These are phyloP conservation scores for Amaranthus hypochondriacus DNA, from an alignment of 148 eudicot species.

Conservation along the genomic window DNA sequence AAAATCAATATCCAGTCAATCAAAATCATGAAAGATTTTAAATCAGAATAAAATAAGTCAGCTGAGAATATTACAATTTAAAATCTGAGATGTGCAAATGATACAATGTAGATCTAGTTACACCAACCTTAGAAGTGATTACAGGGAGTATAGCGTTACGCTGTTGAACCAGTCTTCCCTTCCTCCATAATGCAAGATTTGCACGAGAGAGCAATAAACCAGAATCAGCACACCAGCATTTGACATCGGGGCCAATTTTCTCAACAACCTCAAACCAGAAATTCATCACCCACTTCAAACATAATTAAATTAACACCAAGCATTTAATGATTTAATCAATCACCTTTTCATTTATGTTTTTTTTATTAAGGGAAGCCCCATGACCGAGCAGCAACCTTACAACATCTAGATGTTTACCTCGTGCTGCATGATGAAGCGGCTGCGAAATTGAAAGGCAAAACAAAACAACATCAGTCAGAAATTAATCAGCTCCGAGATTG, in stretches of 20 bases:
- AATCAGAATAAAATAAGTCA: slow-evolving; percentile 2
- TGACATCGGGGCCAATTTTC: slow-evolving; percentile 62
- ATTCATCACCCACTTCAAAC: slow-evolving; percentile 59
- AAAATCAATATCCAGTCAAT: slow-evolving; percentile 40
- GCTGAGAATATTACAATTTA: too few species aligned
- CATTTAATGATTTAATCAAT: not conserved
- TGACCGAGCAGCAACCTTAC: slow-evolving; percentile 56
- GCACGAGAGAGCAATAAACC: slow-evolving; percentile 75
- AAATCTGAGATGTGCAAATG: not conserved
- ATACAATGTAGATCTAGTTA: not conserved
- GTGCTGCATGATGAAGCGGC: slow-evolving; percentile 99
- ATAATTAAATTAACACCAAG: not conserved
- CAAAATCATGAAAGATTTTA: slow-evolving; percentile 3
- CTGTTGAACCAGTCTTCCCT: slow-evolving; percentile 57
- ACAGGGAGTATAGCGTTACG: slow-evolving; percentile 61
- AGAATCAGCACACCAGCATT: slow-evolving; percentile 69
- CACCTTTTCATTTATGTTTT: slow-evolving; percentile 72
- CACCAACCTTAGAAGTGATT: slow-evolving; percentile 58
- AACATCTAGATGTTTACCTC: slow-evolving; percentile 70
- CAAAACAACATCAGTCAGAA: not conserved
- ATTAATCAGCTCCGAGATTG: not conserved
- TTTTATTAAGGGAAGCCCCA: slow-evolving; percentile 61
- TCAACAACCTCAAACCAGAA: slow-evolving; percentile 72
- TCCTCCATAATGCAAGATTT: slow-evolving; percentile 77
- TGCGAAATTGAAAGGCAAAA: slow-evolving; percentile 14